A percentile compares a stretch with the other conserved stretches of the same genome.
Conservation (phyloP, 139 green algal genomes). For the Astrephomene gubernaculifera region DNA sequence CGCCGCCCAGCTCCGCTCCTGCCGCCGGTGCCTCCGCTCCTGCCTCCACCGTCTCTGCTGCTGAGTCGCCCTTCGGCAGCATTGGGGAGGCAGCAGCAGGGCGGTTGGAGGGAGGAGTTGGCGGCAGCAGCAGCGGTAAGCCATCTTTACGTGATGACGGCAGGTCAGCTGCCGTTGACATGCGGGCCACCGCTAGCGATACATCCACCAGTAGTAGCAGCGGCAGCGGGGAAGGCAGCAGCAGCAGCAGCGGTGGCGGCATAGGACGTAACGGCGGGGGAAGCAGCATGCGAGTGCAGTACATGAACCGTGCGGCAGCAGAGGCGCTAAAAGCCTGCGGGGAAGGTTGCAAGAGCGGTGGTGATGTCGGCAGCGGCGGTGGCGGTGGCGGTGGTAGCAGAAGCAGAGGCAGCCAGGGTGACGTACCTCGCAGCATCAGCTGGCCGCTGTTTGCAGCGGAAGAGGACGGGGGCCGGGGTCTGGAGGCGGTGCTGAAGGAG, state of each 20-base stretch:
- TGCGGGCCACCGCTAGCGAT: too few species aligned
- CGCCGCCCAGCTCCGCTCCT: too few species aligned
- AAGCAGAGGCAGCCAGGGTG: background rate
- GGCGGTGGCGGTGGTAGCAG: background rate
- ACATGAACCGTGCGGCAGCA: slow-evolving; percentile 14
- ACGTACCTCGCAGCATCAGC: background rate
- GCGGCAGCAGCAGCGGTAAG: background rate
- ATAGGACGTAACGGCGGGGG: too few species aligned
- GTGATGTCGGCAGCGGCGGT: background rate
- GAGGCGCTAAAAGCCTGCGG: slow-evolving; percentile 12
- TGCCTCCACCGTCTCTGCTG: too few species aligned
- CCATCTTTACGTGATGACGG: too few species aligned
- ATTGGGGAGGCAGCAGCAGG: background rate
- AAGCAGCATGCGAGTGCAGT: background rate
- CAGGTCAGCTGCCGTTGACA: too few species aligned
- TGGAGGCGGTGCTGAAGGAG: background rate
- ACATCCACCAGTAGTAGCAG: too few species aligned
- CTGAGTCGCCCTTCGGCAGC: background rate
- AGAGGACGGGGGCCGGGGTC: background rate
- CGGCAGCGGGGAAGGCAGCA: background rate
- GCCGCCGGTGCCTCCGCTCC: too few species aligned
- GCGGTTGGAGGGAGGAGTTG: background rate
- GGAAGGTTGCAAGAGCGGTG: background rate
- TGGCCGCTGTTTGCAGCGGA: background rate
- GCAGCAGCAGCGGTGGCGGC: background rate